A percentile compares a stretch with the other conserved stretches of the same genome.
These are phyloP conservation scores for Citrus cavaleriei DNA, from an alignment of 345 rosid genomes.

Conservation along the genomic window DNA sequence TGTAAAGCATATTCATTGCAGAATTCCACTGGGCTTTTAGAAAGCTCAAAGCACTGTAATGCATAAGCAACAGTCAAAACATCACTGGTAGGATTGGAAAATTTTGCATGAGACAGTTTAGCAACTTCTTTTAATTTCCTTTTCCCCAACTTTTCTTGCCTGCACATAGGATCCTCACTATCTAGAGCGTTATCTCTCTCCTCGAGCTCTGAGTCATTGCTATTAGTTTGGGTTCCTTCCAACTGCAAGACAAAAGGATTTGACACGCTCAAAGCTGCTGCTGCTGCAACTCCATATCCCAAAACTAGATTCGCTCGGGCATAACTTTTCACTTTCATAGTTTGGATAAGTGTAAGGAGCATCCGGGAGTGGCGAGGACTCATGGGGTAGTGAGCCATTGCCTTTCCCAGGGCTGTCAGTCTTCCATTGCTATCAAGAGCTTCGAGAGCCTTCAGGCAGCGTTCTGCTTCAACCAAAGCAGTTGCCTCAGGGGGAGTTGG, in stretches of 20 bases:
- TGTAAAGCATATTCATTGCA: slow-evolving; percentile 59
- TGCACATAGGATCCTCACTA: slow-evolving; percentile 21
- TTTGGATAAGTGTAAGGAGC: slow-evolving; percentile 77
- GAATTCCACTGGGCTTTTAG: slow-evolving; percentile 38
- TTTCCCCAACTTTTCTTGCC: slow-evolving; percentile 50
- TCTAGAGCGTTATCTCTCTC: slow-evolving; percentile 16
- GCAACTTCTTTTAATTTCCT: slow-evolving; percentile 55
- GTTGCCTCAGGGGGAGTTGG: slow-evolving; percentile 75
- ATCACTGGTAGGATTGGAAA: slow-evolving; percentile 81
- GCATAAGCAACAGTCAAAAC: slow-evolving; percentile 70
- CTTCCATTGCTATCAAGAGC: slow-evolving; percentile 64
- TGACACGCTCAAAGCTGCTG: slow-evolving; percentile 73
- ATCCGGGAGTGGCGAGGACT: slow-evolving; percentile 91
- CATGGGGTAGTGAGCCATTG: slow-evolving; percentile 87
- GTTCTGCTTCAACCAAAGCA: slow-evolving; percentile 66
- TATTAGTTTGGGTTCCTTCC: slow-evolving; percentile 35
- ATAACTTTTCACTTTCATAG: slow-evolving; percentile 37
- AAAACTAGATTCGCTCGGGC: slow-evolving; percentile 58
- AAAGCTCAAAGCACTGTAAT: slow-evolving; percentile 67
- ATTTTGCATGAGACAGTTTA: slow-evolving; percentile 51
- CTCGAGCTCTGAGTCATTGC: slow-evolving; percentile 27
- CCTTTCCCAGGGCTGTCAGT: slow-evolving; percentile 73
- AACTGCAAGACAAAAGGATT: slow-evolving; percentile 67
- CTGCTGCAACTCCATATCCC: slow-evolving; percentile 73
- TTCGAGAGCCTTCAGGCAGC: slow-evolving; percentile 68